These are phyloP conservation scores for Phaeoacremonium minimum DNA, from an alignment of 2,329 filamentous ascomycete species.

Conservation along the genomic window DNA sequence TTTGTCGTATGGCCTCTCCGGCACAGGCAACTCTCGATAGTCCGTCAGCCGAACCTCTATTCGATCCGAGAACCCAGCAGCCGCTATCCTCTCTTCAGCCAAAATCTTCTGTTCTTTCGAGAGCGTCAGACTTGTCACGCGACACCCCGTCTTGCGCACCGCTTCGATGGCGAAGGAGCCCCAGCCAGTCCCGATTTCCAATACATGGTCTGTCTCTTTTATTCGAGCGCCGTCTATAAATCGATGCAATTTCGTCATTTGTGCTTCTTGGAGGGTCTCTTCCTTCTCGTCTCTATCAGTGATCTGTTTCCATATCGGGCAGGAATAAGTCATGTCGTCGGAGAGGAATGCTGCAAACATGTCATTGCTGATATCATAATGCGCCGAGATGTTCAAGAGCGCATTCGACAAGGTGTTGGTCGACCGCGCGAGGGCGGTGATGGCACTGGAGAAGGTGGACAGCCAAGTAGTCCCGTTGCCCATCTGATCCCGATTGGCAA, in stretches of 20 bases:
- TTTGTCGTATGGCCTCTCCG: slow-evolving; percentile 59
- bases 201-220: slow-evolving; percentile 60
- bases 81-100: slow-evolving; percentile 60
- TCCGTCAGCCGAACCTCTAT: slow-evolving; percentile 66
- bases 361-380: slow-evolving; percentile 73
- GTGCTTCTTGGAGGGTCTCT: slow-evolving; percentile 61
- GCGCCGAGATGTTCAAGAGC: slow-evolving; percentile 63
- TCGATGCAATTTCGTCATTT: slow-evolving; percentile 61
- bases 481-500: slow-evolving; percentile 60
- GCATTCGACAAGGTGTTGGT: slow-evolving; percentile 55
- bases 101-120: slow-evolving; percentile 65
- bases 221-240: slow-evolving; percentile 64
- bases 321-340: slow-evolving; percentile 74
- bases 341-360: slow-evolving; percentile 73
- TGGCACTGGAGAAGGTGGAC: slow-evolving; percentile 52
- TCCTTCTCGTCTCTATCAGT: slow-evolving; percentile 31
- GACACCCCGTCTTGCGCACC: slow-evolving; percentile 61
- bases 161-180: slow-evolving; percentile 70
- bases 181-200: slow-evolving; percentile 76
- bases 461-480: slow-evolving; percentile 61
- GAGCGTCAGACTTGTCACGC: slow-evolving; percentile 64
- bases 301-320: slow-evolving; percentile 57
- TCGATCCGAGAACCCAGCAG: slow-evolving; percentile 53
- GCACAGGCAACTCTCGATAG: slow-evolving; percentile 58
- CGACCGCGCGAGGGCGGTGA: slow-evolving; percentile 53